Evolutionary conservation across 805 yeast genomes (phyloP).

Genomic region (Metschnikowia sp.): DNA sequence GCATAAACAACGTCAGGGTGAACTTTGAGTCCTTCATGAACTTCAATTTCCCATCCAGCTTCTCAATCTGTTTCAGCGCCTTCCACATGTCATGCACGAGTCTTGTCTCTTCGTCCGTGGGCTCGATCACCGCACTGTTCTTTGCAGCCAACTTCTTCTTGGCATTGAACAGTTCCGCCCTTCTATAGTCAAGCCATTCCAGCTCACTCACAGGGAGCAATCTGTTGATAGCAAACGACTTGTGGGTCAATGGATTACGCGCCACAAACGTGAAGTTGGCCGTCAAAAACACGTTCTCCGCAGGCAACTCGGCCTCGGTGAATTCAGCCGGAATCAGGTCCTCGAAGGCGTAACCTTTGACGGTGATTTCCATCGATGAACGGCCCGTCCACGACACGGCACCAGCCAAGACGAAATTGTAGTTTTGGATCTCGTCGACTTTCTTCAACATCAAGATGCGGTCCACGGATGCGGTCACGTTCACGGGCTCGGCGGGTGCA

Average conservation of each 20-base stretch:
- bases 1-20: constrained; percentile 83
- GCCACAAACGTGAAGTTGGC: constrained; percentile 96
- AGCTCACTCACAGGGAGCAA: constrained; percentile 69
- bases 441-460: constrained; percentile 83
- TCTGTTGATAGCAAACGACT: constrained; percentile 80
- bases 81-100: constrained; percentile 78
- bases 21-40: constrained; percentile 72
- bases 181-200: constrained; percentile 79
- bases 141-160: constrained; percentile 78
- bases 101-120: constrained; percentile 65
- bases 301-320: constrained; percentile 55
- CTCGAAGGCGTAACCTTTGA: constrained; percentile 78
- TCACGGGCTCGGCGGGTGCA: constrained; percentile 92
- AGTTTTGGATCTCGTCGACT: constrained; percentile 70
- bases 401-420: constrained; percentile 84
- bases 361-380: constrained; percentile 92
- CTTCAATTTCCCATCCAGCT: constrained; percentile 26
- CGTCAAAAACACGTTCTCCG: constrained; percentile 70
- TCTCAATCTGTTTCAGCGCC: constrained; percentile 21
- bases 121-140: constrained; percentile 55
- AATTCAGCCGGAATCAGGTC: constrained; percentile 50
- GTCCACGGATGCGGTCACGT: constrained; percentile 94
- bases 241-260: constrained; percentile 88
- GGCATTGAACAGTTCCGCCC: constrained; percentile 88
- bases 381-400: constrained; percentile 92